Percentiles rank a stretch among this genome's conserved stretches.
Conservation (phyloP, 2,329 filamentous ascomycete species). For the Gremmenia infestans region DNA sequence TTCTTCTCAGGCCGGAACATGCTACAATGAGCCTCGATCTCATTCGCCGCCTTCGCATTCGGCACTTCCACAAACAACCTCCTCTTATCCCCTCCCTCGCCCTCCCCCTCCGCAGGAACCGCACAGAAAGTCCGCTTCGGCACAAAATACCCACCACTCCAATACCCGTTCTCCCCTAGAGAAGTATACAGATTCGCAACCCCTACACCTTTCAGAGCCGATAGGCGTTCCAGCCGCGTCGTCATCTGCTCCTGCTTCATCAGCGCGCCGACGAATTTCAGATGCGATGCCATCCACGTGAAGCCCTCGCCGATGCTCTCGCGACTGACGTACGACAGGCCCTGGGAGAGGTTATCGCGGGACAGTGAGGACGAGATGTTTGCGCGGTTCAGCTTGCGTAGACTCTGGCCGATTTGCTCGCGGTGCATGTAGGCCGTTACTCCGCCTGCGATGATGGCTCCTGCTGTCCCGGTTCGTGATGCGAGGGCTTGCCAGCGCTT, state of each 20-base stretch:
- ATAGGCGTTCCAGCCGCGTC: conserved; percentile 59
- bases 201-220: conserved; percentile 57
- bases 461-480: conserved; percentile 75
- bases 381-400: conserved; percentile 39
- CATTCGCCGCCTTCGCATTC: conserved; percentile 22
- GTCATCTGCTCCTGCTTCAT: conserved; percentile 68
- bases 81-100: neutral
- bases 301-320: conserved; percentile 63
- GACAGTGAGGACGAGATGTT: conserved; percentile 29
- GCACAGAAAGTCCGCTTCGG: conserved; percentile 77
- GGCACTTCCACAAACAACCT: conserved; percentile 17
- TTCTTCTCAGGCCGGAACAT: conserved; percentile 27
- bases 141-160: conserved; percentile 54
- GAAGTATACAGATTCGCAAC: conserved; percentile 73
- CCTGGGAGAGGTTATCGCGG: conserved; percentile 20
- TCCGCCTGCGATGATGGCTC: conserved; percentile 73
- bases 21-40: conserved; percentile 26
- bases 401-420: conserved; percentile 54
- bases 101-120: conserved; percentile 40
- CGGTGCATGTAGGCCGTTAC: conserved; percentile 78
- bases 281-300: conserved; percentile 73
- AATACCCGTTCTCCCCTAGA: conserved; percentile 65
- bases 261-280: conserved; percentile 80
- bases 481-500: conserved; percentile 60
- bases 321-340: conserved; percentile 52